Base-by-base conservation (phyloP, 495 filamentous ascomycete species). In the Annulohypoxylon maeteangense region DNA sequence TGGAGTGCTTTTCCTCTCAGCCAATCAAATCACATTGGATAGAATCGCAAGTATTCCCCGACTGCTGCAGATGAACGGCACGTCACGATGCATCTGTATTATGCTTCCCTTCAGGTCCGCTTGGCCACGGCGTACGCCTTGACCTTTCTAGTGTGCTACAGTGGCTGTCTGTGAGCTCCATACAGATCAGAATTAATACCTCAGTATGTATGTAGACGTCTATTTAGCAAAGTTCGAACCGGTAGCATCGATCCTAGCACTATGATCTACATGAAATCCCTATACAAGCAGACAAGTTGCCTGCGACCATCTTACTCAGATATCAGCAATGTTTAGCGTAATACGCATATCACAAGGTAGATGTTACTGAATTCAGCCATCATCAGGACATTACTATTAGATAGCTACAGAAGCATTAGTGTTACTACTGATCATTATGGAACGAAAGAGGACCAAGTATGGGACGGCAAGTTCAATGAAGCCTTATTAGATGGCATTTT, bases 21-120 rank as follows among this genome's bases (percentile, higher is more conserved):
- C 65, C 56, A 67, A 67, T 67, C 56, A 45, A 8, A n/a, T 54
- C 11, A 27, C n/a, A 25, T 38, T 42, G 5, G 22, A 20, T 16
- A 65, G 34, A 23, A 48, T 61, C 40, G 38, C 34, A 47, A 6
- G n/a, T 47, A 47, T 51, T 53, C 59, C 16, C 59, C 59, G 32
- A 18, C 60, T 53, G 47, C 14, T 53, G 25, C 47, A 44, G 60
- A 54, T 63, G n/a, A 53, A 4, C 16, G 22, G 61, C 61, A 64
- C 62, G 38, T 56, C 61, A 55, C 36, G 40, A 48, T 48, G 51
- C 50, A 47, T 65, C 27, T 29, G n/a, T 8, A 23, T 51, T 56
- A 47, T 65, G 50, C 48, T 47, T 40, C 18, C 31, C 45, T 38
- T 42, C 31, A 58, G 25, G 20, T n/a, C 22, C 11, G 14, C 27